phyloP scores from a whole-genome alignment of 2,329 filamentous ascomycete species.

The Ascocoryne sarcoides region DNA sequence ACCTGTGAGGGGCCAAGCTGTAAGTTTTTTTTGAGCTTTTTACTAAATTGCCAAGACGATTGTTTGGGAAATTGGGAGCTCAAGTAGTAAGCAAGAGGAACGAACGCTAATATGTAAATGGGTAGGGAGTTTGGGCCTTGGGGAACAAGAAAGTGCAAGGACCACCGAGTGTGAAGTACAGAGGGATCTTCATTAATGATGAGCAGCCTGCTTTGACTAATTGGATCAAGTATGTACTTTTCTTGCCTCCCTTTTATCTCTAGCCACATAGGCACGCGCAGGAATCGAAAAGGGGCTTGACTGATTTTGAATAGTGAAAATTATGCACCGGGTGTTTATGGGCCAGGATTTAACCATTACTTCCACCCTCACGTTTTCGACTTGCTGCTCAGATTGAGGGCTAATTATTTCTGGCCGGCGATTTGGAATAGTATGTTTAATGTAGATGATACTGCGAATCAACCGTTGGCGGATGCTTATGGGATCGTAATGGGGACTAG shows the following conservation, averaged over 20 bases:
- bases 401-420: constrained; percentile 70
- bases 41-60: too few relatives aligned
- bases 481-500: constrained; percentile 65
- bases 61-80: too few relatives aligned
- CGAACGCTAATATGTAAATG: too few relatives aligned
- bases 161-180: constrained; percentile 46
- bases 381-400: constrained; percentile 57
- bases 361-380: constrained; percentile 66
- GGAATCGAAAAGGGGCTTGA: not conserved
- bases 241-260: not conserved
- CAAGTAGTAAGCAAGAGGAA: too few relatives aligned
- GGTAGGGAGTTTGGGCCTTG: constrained; percentile 39
- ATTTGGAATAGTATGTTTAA: constrained; percentile 65
- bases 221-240: constrained; percentile 47
- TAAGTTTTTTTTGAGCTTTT: too few relatives aligned
- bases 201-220: constrained; percentile 53
- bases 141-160: constrained; percentile 38
- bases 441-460: constrained; percentile 60
- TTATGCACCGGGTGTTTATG: constrained; percentile 32
- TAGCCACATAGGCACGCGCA: not conserved
- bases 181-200: constrained; percentile 52
- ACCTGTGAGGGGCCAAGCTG: constrained; percentile 33
- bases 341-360: constrained; percentile 43
- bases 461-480: constrained; percentile 63
- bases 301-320: constrained; percentile 31